Evolutionary conservation across 2,329 filamentous ascomycete species (phyloP).

Genomic region (Penicillium sp.): DNA sequence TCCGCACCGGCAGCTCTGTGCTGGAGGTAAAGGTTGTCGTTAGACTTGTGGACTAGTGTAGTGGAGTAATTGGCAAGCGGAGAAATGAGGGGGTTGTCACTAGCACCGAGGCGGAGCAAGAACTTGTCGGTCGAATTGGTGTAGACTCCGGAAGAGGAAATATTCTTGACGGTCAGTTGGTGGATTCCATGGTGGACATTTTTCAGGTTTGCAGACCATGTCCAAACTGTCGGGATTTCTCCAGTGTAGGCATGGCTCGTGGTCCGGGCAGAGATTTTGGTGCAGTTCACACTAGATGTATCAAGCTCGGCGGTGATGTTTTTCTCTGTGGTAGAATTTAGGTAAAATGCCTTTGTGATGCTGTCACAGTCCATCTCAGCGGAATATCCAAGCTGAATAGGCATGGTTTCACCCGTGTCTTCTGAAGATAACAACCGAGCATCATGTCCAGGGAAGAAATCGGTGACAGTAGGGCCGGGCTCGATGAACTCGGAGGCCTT

Average conservation of each 20-base stretch:
- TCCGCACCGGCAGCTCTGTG: constrained; percentile 62
- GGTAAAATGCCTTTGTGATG: constrained; percentile 50
- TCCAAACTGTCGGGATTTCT: constrained; percentile 55
- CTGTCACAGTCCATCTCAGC: constrained; percentile 60
- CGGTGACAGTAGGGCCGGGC: constrained; percentile 59
- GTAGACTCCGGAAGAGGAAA: constrained; percentile 22
- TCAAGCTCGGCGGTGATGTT: constrained; percentile 49
- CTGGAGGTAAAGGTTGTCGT: constrained; percentile 50
- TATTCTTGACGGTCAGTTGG: constrained; percentile 51
- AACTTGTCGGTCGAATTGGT: constrained; percentile 60
- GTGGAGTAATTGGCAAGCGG: constrained; percentile 60
- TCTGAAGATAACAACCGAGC: constrained; percentile 54
- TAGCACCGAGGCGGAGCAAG: constrained; percentile 60
- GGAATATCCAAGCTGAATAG: constrained; percentile 56
- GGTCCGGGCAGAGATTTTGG: constrained; percentile 33
- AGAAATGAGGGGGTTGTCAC: constrained; percentile 61
- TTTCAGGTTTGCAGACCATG: constrained; percentile 53
- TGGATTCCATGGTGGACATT: constrained; percentile 63
- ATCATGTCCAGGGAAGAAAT: constrained; percentile 63
- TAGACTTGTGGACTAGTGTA: constrained; percentile 50
- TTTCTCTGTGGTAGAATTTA: constrained; percentile 55
- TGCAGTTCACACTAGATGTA: constrained; percentile 48
- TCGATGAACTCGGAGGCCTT: constrained; percentile 51
- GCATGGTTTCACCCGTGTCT: constrained; percentile 49
- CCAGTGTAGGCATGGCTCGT: constrained; percentile 46